Percentiles rank a stretch among this genome's conserved stretches.
These are phyloP conservation scores for Phylloporus sp. DNA, from an alignment of 768 basidiomycete species.

Conservation along the genomic window DNA sequence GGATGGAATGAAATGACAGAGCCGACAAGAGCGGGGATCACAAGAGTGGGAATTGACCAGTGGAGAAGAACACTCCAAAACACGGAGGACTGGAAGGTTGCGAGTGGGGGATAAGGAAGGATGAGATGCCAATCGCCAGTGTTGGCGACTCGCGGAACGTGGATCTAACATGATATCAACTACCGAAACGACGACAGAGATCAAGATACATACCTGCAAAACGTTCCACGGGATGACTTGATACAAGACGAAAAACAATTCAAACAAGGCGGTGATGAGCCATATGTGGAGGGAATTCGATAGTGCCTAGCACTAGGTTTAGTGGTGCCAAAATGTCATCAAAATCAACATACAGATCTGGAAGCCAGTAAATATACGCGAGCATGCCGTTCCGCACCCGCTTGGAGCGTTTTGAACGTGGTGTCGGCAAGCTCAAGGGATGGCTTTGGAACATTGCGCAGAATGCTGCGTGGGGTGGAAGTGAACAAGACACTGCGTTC, in stretches of 20 bases:
- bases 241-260: constrained; percentile 50
- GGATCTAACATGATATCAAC: constrained; percentile 14
- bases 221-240: constrained; percentile 50
- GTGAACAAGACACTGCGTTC: constrained; percentile 13
- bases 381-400: constrained; percentile 16
- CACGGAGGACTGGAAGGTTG: constrained; percentile 39
- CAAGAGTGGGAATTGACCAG: constrained; percentile 58
- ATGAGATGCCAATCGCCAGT: constrained; percentile 14
- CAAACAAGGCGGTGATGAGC: constrained; percentile 47
- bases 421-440: constrained; percentile 19
- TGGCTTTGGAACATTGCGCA: constrained; percentile 20
- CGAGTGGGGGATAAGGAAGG: constrained; percentile 47
- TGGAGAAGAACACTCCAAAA: constrained; percentile 55
- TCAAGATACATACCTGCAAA: constrained; percentile 32
- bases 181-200: not conserved
- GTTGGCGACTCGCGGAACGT: constrained; percentile 9
- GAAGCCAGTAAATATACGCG: constrained; percentile 18
- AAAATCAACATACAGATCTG: constrained; percentile 24
- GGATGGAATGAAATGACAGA: constrained; percentile 61
- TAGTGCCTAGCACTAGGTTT: constrained; percentile 39
- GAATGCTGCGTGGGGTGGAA: constrained; percentile 27
- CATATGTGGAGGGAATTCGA: constrained; percentile 65
- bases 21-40: constrained; percentile 55
- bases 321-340: not conserved
- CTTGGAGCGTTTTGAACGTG: constrained; percentile 20